phyloP scores from a whole-genome alignment of 441 rosid species.

The Pelargonium citronellum region DNA sequence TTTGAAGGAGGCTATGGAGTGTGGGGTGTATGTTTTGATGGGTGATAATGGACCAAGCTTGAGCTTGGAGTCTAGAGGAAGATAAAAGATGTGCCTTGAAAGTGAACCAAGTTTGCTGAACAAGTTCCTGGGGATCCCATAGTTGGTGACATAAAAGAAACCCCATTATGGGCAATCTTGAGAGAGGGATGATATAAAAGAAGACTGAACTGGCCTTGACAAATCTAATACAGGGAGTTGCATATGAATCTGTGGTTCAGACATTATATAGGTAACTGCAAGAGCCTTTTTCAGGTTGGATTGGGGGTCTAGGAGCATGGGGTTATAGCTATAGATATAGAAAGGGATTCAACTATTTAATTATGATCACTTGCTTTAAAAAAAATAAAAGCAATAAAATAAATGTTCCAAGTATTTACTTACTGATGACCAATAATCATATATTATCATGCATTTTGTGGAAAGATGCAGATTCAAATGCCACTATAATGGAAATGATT shows the following conservation, averaged over 20 bases:
- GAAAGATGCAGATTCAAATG: neutral
- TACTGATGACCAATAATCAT: slow-evolving; percentile 17
- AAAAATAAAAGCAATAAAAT: too few relatives aligned
- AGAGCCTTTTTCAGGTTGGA: slow-evolving; percentile 17
- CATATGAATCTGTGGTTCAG: slow-evolving; percentile 29
- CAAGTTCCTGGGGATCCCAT: slow-evolving; percentile 46
- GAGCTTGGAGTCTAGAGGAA: slow-evolving; percentile 50
- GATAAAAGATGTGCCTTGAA: slow-evolving; percentile 42
- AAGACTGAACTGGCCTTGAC: slow-evolving; percentile 36
- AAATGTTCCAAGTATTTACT: neutral
- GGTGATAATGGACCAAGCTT: slow-evolving; percentile 50
- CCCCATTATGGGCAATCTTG: slow-evolving; percentile 59
- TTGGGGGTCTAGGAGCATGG: slow-evolving; percentile 30
- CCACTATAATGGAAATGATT: slow-evolving; percentile 10
- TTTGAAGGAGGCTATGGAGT: slow-evolving; percentile 61
- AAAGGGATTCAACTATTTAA: neutral
- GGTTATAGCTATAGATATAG: slow-evolving; percentile 22
- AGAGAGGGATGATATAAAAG: slow-evolving; percentile 39
- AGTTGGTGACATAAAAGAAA: slow-evolving; percentile 57
- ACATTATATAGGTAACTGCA: slow-evolving; percentile 23
- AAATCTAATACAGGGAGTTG: slow-evolving; percentile 62
- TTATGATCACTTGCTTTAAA: neutral
- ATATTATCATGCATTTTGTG: slow-evolving; percentile 6
- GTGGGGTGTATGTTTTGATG: slow-evolving; percentile 42
- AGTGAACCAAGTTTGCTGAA: slow-evolving; percentile 30